These are phyloP conservation scores for Mycosphaerella arachidis DNA, from an alignment of 2,329 filamentous ascomycete species.

Conservation along the genomic window DNA sequence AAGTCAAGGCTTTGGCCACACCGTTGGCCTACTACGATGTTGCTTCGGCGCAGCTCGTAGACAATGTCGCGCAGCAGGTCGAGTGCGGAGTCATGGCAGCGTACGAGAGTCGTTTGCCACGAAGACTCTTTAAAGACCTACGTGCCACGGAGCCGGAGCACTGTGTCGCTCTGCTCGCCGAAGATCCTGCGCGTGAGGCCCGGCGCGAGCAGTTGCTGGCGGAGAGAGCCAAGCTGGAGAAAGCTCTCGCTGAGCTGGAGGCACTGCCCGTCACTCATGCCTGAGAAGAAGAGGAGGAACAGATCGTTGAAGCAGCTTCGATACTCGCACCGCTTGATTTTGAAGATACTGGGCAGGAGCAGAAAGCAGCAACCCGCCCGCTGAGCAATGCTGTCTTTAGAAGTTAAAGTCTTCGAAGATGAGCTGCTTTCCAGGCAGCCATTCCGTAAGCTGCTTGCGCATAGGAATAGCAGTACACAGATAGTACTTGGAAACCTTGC, in stretches of 20 bases:
- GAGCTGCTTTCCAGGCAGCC: constrained; percentile 46
- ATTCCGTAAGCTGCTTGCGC: constrained; percentile 45
- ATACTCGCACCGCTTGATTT: not conserved
- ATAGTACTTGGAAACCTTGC: constrained; percentile 50
- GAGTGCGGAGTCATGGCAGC: constrained; percentile 21
- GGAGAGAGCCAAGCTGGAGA: constrained; percentile 29
- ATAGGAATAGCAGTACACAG: constrained; percentile 53
- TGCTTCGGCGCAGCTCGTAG: constrained; percentile 61
- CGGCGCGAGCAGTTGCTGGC: constrained; percentile 24
- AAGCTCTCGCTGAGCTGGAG: constrained; percentile 27
- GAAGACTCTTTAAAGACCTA: constrained; percentile 12
- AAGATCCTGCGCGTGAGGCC: constrained; percentile 32
- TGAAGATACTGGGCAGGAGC: not conserved
- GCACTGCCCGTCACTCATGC: constrained; percentile 7
- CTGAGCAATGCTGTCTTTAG: constrained; percentile 15
- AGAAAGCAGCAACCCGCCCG: not conserved
- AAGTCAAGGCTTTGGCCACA: constrained; percentile 59
- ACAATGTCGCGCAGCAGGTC: constrained; percentile 39
- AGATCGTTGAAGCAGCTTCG: too few relatives aligned
- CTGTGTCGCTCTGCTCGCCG: constrained; percentile 31
- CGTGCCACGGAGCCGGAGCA: constrained; percentile 12
- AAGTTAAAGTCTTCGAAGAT: constrained; percentile 51
- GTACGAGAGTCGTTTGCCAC: constrained; percentile 9
- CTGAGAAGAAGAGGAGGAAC: constrained; percentile 1
- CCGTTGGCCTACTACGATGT: constrained; percentile 66